A percentile compares a stretch with the other conserved stretches of the same genome.
Conservation (phyloP, 306 rosid species). For the Macrotyloma uniflorum region DNA sequence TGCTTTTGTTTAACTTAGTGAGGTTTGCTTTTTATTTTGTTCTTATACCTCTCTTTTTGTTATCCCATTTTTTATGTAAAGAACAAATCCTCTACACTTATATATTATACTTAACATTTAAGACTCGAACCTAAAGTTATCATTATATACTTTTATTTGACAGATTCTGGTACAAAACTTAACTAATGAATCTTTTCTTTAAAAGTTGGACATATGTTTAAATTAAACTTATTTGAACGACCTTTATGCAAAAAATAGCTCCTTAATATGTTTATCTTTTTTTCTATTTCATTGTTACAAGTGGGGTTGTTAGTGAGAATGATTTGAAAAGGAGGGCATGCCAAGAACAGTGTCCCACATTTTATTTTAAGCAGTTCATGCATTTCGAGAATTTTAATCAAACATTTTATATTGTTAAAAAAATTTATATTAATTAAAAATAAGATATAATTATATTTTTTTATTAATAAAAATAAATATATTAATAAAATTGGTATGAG, state of each 20-base stretch:
- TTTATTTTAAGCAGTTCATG: neutral
- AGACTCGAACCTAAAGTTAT: neutral
- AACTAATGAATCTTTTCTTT: neutral
- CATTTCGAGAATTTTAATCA: neutral
- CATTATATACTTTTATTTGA: neutral
- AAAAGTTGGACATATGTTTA: neutral
- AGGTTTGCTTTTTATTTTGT: conserved; percentile 15
- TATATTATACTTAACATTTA: neutral
- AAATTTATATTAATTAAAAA: too few species aligned
- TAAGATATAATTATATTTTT: too few species aligned
- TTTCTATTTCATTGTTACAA: neutral
- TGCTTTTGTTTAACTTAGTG: conserved; percentile 13
- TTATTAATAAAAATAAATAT: too few species aligned
- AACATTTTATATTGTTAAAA: too few species aligned
- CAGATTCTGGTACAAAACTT: neutral
- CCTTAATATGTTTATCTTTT: neutral
- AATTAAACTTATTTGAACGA: neutral
- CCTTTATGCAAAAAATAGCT: neutral
- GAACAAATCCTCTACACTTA: neutral
- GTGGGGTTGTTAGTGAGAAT: neutral
- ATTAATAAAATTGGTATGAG: too few species aligned
- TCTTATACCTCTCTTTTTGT: neutral
- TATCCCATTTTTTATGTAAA: neutral
- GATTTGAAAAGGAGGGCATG: neutral
- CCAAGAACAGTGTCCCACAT: neutral